A percentile compares a stretch with the other conserved stretches of the same genome.
These are phyloP conservation scores for Gossypium trilobum DNA, from an alignment of 441 rosid species.

Conservation along the genomic window DNA sequence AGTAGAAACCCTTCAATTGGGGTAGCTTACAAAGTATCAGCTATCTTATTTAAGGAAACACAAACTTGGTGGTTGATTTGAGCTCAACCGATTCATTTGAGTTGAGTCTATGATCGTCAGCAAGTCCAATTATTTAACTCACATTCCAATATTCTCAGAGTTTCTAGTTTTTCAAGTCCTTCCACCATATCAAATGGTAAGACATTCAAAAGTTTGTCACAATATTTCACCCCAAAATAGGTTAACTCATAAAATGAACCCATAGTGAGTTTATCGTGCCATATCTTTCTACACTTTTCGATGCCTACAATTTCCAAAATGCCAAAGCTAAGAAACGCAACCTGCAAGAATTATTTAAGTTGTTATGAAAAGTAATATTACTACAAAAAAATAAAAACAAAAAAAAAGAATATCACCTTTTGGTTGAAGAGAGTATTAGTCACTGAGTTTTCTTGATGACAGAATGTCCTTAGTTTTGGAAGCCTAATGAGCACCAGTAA, in stretches of 20 bases:
- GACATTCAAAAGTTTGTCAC: not conserved
- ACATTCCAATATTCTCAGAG: not conserved
- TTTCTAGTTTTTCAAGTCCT: not conserved
- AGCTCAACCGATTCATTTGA: not conserved
- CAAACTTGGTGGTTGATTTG: not conserved
- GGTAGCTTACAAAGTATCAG: not conserved
- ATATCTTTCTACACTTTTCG: too few relatives aligned
- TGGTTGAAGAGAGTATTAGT: constrained; percentile 8
- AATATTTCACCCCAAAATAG: too few relatives aligned
- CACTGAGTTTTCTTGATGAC: not conserved
- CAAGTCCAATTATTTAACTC: not conserved
- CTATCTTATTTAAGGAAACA: not conserved
- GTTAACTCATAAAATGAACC: too few relatives aligned
- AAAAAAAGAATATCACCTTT: constrained; percentile 1
- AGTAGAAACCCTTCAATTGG: constrained; percentile 12
- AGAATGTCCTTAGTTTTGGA: not conserved
- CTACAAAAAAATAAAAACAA: too few relatives aligned
- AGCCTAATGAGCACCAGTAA: too few relatives aligned
- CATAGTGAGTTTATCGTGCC: too few relatives aligned
- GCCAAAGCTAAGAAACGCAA: too few relatives aligned
- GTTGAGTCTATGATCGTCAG: not conserved
- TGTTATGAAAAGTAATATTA: not conserved
- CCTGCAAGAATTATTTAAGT: not conserved
- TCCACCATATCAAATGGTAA: not conserved
- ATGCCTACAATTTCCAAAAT: too few relatives aligned